phyloP scores from a whole-genome alignment of 2,329 filamentous ascomycete species.

The Botryotinia convoluta region DNA sequence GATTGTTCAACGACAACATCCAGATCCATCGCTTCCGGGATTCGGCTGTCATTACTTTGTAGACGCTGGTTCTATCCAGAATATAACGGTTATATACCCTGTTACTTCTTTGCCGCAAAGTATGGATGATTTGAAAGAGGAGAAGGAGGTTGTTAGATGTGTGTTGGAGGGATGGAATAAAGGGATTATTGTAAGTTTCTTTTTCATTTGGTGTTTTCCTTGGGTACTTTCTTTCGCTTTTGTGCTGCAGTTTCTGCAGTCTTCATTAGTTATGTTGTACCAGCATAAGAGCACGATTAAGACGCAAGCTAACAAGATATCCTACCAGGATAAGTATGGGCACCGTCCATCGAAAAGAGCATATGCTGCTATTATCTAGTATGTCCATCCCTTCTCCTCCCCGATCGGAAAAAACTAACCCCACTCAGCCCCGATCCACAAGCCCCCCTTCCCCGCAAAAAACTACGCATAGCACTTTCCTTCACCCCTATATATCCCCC shows the following conservation, averaged over 20 bases:
- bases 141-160: background rate
- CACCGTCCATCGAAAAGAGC: background rate
- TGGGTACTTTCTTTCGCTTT: background rate
- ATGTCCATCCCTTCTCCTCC: background rate
- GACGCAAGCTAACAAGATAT: background rate
- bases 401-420: background rate
- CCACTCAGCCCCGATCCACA: background rate
- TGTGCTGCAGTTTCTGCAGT: background rate
- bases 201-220: too few relatives aligned
- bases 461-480: background rate
- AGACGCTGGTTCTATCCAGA: background rate
- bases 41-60: background rate
- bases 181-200: background rate
- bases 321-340: background rate
- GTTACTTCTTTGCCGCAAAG: background rate
- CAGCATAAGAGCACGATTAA: background rate
- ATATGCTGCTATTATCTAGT: background rate
- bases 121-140: background rate
- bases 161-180: background rate
- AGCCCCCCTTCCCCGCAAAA: background rate
- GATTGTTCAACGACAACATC: background rate
- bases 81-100: background rate
- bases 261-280: background rate
- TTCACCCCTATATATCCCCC: background rate
- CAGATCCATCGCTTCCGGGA: background rate